Evolutionary conservation across 371 early-diverging fungal genomes (phyloP).

Genomic region (Rhizomucor miehei): DNA sequence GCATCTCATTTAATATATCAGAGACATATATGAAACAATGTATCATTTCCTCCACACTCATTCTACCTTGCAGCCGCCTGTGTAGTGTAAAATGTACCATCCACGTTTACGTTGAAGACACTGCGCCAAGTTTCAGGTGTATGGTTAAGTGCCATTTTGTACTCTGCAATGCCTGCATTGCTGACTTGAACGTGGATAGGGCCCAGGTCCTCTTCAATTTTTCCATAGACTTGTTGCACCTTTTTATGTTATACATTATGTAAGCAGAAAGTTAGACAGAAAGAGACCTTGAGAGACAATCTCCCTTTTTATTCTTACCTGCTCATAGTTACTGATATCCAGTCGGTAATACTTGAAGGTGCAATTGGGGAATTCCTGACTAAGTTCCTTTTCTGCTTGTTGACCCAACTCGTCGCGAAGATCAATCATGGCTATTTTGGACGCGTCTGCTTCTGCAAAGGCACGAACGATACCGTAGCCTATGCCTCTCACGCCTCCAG

Average conservation of each 20-base stretch:
- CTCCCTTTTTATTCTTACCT: no score
- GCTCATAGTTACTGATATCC: conserved; percentile 23
- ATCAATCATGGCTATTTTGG: conserved; percentile 20
- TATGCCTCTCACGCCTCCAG: conserved; percentile 32
- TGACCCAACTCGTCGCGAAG: conserved; percentile 20
- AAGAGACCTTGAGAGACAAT: no score
- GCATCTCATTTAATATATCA: no score
- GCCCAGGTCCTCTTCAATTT: conserved; percentile 18
- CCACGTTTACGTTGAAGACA: conserved; percentile 24
- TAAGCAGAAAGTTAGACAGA: no score
- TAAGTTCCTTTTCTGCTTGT: conserved; percentile 6
- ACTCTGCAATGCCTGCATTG: conserved; percentile 24
- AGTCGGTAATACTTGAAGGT: conserved; percentile 21
- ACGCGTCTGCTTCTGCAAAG: conserved; percentile 20
- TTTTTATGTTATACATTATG: not conserved
- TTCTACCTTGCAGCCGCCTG: conserved; percentile 29
- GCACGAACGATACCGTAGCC: conserved; percentile 25
- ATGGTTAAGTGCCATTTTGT: conserved; percentile 20
- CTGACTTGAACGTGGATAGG: conserved; percentile 27
- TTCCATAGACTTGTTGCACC: conserved; percentile 19
- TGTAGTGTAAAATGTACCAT: conserved; percentile 27
- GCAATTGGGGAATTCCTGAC: conserved; percentile 10
- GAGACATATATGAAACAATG: not conserved
- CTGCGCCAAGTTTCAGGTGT: conserved; percentile 23
- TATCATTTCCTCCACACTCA: not conserved